A percentile compares a stretch with the other conserved stretches of the same genome.
Evolutionary conservation across 805 yeast species (phyloP).

Genomic region (Wickerhamiella bombiphila): DNA sequence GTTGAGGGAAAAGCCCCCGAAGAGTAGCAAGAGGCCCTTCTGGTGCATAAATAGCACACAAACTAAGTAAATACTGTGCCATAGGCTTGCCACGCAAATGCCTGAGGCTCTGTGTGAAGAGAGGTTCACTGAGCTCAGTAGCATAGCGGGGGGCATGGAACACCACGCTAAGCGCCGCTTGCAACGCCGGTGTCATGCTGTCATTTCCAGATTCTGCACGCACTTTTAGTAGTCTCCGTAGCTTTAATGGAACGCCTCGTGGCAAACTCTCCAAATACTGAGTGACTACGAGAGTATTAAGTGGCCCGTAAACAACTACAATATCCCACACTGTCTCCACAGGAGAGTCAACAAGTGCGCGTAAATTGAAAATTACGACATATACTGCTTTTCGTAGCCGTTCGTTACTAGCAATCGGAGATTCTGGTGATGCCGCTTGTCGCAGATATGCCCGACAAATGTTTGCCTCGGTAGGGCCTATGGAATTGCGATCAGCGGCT

Average conservation of each 20-base stretch:
- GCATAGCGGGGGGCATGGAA: neutral
- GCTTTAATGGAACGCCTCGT: slow-evolving; percentile 10
- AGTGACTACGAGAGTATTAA: slow-evolving; percentile 8
- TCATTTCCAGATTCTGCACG: neutral
- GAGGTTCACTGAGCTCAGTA: neutral
- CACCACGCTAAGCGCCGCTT: neutral
- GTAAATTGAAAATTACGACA: slow-evolving; percentile 3
- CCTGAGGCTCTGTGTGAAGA: neutral
- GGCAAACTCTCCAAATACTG: slow-evolving; percentile 8
- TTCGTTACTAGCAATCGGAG: neutral
- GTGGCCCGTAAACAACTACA: slow-evolving; percentile 15
- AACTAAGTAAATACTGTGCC: neutral
- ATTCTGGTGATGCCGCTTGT: neutral
- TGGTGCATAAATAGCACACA: slow-evolving; percentile 1
- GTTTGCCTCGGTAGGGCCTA: too few species aligned
- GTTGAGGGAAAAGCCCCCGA: slow-evolving; percentile 43
- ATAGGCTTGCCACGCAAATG: neutral
- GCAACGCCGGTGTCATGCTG: neutral
- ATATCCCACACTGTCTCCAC: slow-evolving; percentile 20
- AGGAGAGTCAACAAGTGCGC: slow-evolving; percentile 6
- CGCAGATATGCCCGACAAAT: slow-evolving; percentile 1
- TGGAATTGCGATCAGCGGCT: neutral
- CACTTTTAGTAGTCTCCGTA: slow-evolving; percentile 2
- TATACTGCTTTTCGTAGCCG: slow-evolving; percentile 10
- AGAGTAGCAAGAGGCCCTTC: slow-evolving; percentile 7